Evolutionary conservation across 768 basidiomycete species (phyloP).

Genomic region (Plicaturopsis crispa): DNA sequence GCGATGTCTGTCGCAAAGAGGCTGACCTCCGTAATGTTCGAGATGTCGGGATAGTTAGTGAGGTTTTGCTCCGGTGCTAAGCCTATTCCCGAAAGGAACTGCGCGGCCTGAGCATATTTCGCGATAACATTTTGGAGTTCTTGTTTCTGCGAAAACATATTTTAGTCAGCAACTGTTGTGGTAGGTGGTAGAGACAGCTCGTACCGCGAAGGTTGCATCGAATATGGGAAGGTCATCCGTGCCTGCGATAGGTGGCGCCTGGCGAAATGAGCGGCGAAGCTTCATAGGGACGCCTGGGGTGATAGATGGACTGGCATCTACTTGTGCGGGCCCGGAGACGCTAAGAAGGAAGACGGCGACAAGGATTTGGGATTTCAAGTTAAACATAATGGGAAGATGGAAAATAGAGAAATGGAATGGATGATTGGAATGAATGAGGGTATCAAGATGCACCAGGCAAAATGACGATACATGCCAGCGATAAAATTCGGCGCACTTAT

Average conservation of each 20-base stretch:
- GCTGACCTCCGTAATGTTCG: constrained; percentile 6
- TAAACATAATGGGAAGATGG: too few relatives aligned
- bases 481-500: too few relatives aligned
- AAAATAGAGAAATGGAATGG: too few relatives aligned
- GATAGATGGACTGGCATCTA: too few relatives aligned
- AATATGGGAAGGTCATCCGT: neutral
- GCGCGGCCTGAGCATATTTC: constrained; percentile 22
- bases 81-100: constrained; percentile 21
- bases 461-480: too few relatives aligned
- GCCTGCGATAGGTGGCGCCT: neutral
- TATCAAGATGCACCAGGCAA: too few relatives aligned
- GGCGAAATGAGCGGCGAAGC: neutral
- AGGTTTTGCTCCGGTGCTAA: constrained; percentile 9
- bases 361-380: too few relatives aligned
- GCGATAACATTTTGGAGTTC: constrained; percentile 16
- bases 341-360: too few relatives aligned
- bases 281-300: neutral
- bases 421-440: too few relatives aligned
- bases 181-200: neutral
- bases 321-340: too few relatives aligned
- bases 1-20: constrained; percentile 5
- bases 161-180: neutral
- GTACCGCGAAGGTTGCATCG: neutral
- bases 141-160: constrained; percentile 7
- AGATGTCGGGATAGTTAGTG: constrained; percentile 5